Evolutionary conservation across 2,329 filamentous ascomycete species (phyloP), one percentile per base, ranked within the genome.

Genomic region (Malbranchea cinnamomea): DNA sequence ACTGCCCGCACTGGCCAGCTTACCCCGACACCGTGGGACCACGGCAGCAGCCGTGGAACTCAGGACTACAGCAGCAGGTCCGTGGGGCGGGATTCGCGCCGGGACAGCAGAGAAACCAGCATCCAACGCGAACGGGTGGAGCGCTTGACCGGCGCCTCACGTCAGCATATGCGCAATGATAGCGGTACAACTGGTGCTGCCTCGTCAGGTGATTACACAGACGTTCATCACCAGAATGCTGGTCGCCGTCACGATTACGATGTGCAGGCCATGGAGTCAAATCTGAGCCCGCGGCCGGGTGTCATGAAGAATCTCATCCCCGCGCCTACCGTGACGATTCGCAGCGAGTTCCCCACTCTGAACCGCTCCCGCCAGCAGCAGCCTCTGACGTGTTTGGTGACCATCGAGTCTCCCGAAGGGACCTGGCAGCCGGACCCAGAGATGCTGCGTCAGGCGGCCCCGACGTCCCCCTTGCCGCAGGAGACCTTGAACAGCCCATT

Each of bases 321-420:
- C 1, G 64, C 84, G 4, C 89, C 89, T 1, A 79, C 73, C 0
- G 84, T 98, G n/a, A 92, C 82, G 1, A 79, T 98, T 27, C 80
- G 87, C 35, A 95, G 87, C 49, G 89, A 98, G 55, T 98, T 94
- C 48, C 89, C 89, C 1, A 95, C 89, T 1, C 70, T 98, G 46
- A 94, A 68, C 53, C 71, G 83, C 40, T 94, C 85, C 12, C 78
- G 85, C 29, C 83, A 93, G 49, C 89, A 94, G 53, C 89, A 98
- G 53, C 89, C 82, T 7, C 63, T 98, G 39, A 95, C 89, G 1
- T 98, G 89, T 46, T 62, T 98, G 32, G 70, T 98, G 29, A 95
- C 89, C 0, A 74, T 98, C 26, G 89, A 98, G 55, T 84, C 95
- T 1, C 74, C 84, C 0, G 85, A 92, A 47, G 82, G 76, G 42